Base-by-base conservation (phyloP, 345 rosid genomes). In the Pistacia vera region DNA sequence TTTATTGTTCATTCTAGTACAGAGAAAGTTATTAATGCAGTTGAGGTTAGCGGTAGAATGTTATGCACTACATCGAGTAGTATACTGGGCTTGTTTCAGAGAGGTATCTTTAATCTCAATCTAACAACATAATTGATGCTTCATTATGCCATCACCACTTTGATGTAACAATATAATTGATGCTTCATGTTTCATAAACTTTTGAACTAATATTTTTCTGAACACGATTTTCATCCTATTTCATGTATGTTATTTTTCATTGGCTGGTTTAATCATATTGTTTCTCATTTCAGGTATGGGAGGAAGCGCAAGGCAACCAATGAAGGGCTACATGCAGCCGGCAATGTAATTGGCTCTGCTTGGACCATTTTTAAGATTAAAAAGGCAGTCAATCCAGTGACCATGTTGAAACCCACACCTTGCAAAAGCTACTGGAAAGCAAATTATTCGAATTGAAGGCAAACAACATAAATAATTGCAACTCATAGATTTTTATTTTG, bases 361-460 rank as follows among this genome's bases (percentile, higher is more conserved):
- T 93, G 97, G 97, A 91, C 90, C 20, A 96, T 91, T 72, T 93
- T 95, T 77, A 95, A 95, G 91, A 87, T 95, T 75, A 84, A 96
- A 33, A 90, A 90, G 79, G 98, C 97, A 57, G 74, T 95, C 44
- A 90, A 93, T 77, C 98, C 97, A 0, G 91, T 89, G 80, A 90
- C 89, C 71, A 92, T 84, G 36, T 33, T 92, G 60, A 93, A 89
- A 78, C 92, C 98, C 61, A 78, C 97, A 30, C 68, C 81, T 95
- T 25, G 97, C 81, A 1, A 93, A 91, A 75, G 90, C 93, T 33
- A 95, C 93, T 57, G 90, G 0, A n/a, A 77, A 57, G 86, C 88
- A 49, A 82, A 75, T 41, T 69, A 86, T 65, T 84, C 49, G 89
- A 85, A 54, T 11, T 71, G 33, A 90, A 88, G 80, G 80, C 88